Evolutionary conservation across 2,329 filamentous ascomycete species (phyloP).

Genomic region (Ascochyta rabiei): DNA sequence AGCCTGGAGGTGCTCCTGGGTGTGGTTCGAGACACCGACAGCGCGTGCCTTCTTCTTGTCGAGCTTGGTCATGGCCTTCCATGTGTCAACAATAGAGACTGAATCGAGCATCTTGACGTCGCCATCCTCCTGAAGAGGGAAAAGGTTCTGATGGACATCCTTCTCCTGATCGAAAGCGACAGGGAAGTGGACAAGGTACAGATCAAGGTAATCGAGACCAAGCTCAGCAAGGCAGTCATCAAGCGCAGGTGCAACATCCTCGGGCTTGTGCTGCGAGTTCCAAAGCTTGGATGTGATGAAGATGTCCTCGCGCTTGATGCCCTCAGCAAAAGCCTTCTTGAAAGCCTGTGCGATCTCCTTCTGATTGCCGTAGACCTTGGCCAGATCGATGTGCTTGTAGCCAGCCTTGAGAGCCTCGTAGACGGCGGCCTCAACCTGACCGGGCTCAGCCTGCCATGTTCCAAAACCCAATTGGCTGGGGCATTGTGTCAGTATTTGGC

Average conservation of each 20-base stretch:
- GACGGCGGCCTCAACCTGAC: conserved; percentile 51
- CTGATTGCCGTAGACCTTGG: conserved; percentile 42
- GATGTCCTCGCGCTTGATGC: conserved; percentile 55
- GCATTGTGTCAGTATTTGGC: conserved; percentile 63
- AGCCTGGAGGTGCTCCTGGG: conserved; percentile 54
- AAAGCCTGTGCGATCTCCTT: conserved; percentile 36
- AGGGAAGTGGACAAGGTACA: conserved; percentile 79
- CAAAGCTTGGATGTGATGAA: conserved; percentile 77
- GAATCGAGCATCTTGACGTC: conserved; percentile 50
- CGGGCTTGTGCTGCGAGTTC: conserved; percentile 80
- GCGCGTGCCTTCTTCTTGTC: conserved; percentile 44
- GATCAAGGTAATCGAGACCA: conserved; percentile 84
- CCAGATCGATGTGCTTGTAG: conserved; percentile 40
- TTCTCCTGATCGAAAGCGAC: conserved; percentile 57
- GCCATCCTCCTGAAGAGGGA: conserved; percentile 26
- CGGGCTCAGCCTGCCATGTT: conserved; percentile 42
- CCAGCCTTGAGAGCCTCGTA: conserved; percentile 41
- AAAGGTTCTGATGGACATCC: conserved; percentile 38
- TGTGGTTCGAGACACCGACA: conserved; percentile 40
- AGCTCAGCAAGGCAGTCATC: conserved; percentile 76
- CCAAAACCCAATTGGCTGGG: conserved; percentile 60
- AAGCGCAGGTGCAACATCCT: conserved; percentile 72
- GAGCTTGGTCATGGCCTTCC: conserved; percentile 49
- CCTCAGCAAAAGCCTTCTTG: conserved; percentile 42
- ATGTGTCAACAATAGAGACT: conserved; percentile 59